phyloP scores from a whole-genome alignment of 768 basidiomycete genomes.

The Tricholoma hemisulphureum region DNA sequence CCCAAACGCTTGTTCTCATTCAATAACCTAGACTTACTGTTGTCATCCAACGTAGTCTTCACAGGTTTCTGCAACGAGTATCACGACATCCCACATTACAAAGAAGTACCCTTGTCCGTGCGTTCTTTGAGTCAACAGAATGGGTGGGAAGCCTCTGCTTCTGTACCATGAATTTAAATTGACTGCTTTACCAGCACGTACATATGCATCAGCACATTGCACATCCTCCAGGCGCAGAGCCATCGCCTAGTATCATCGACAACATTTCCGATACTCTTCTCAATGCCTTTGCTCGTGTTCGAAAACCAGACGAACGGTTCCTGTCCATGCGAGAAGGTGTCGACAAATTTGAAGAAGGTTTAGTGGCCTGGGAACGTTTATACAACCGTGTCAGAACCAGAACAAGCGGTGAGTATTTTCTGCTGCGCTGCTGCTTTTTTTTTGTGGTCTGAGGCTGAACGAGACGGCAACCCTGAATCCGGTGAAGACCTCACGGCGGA shows the following conservation, averaged over 20 bases:
- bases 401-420: conserved; percentile 74
- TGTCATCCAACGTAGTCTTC: conserved; percentile 56
- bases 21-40: not conserved
- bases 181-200: conserved; percentile 62
- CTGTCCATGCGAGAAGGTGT: conserved; percentile 87
- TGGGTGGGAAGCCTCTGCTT: conserved; percentile 64
- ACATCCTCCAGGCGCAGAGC: conserved; percentile 85
- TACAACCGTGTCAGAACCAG: conserved; percentile 77
- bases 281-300: conserved; percentile 92
- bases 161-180: conserved; percentile 1
- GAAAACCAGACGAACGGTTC: conserved; percentile 97
- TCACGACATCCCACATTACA: conserved; percentile 94
- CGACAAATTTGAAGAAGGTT: conserved; percentile 96
- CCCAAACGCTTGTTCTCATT: conserved; percentile 9
- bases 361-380: conserved; percentile 75
- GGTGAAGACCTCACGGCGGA: conserved; percentile 94
- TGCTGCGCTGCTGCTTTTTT: conserved; percentile 21
- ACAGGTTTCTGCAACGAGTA: conserved; percentile 88
- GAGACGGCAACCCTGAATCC: conserved; percentile 78
- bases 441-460: conserved; percentile 74
- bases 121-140: conserved; percentile 97
- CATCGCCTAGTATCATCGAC: conserved; percentile 80
- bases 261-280: conserved; percentile 94
- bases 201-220: conserved; percentile 96
- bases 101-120: conserved; percentile 84